Conservation (phyloP, 306 rosid species). For the Elaeagnus macrophylla region DNA sequence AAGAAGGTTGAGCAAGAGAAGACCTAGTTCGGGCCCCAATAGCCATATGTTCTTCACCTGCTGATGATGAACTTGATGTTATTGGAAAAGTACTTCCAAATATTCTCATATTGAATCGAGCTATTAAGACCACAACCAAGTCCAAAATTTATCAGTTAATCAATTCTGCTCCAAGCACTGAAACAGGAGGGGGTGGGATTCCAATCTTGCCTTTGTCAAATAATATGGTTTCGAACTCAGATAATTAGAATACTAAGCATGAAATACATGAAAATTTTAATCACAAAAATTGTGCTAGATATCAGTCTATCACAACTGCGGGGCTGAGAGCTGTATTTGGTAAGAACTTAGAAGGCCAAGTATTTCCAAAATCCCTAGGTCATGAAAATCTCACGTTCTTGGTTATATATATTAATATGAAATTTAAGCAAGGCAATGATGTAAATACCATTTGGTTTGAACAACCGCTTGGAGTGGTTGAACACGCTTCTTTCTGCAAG, state of each 20-base stretch:
- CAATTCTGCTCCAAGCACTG: too few species aligned
- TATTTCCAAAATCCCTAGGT: background rate
- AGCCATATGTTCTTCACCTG: conserved; percentile 25
- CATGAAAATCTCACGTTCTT: conserved; percentile 10
- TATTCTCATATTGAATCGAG: too few species aligned
- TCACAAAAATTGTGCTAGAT: conserved; percentile 15
- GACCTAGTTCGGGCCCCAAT: conserved; percentile 29
- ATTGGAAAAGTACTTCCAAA: conserved; percentile 27
- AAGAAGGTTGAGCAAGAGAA: conserved; percentile 30
- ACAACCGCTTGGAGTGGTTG: conserved; percentile 17
- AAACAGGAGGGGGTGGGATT: too few species aligned
- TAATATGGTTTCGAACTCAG: too few species aligned
- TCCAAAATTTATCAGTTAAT: too few species aligned
- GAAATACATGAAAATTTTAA: conserved; percentile 11
- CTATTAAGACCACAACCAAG: too few species aligned
- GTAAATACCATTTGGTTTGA: conserved; percentile 25
- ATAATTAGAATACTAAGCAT: conserved; percentile 10
- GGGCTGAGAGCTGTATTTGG: conserved; percentile 5
- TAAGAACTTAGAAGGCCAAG: background rate
- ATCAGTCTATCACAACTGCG: conserved; percentile 15
- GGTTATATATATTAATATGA: conserved; percentile 4
- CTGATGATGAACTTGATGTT: conserved; percentile 31
- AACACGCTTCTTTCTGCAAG: conserved; percentile 7
- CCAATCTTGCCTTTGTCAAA: too few species aligned
- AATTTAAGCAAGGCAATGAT: conserved; percentile 10